Conservation (phyloP, 306 rosid genomes). For the Quercus dentata region DNA sequence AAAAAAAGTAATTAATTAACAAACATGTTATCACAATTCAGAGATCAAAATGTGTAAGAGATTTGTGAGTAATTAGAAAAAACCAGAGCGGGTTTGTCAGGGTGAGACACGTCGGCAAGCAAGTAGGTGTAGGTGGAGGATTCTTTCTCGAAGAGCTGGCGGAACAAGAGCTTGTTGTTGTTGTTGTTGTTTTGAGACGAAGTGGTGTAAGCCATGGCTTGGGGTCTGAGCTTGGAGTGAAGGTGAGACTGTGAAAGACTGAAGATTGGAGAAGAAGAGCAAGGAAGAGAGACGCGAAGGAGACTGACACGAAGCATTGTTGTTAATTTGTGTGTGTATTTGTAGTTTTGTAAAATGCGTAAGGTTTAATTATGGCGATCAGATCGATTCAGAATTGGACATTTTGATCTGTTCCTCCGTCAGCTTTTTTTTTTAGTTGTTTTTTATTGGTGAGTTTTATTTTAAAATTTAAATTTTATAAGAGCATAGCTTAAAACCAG, state of each 20-base stretch:
- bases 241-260: not conserved
- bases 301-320: constrained; percentile 12
- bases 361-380: not conserved
- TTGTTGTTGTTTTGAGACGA: not conserved
- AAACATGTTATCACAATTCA: not conserved
- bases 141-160: constrained; percentile 94
- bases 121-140: constrained; percentile 90
- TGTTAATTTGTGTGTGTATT: not conserved
- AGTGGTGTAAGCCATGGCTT: constrained; percentile 24
- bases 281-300: not conserved
- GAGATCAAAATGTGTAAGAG: too few species aligned
- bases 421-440: not conserved
- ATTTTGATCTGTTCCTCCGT: not conserved
- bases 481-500: too few species aligned
- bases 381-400: not conserved
- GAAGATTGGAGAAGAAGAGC: not conserved
- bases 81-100: constrained; percentile 78
- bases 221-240: not conserved
- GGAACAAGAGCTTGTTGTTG: constrained; percentile 56
- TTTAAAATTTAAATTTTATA: too few species aligned
- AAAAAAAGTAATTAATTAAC: constrained; percentile 1
- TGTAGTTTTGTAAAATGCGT: not conserved
- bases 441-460: not conserved
- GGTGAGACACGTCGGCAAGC: constrained; percentile 76
- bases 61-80: not conserved